Evolutionary conservation across 2,329 filamentous ascomycete genomes (phyloP).

Genomic region (Fusarium piperis): DNA sequence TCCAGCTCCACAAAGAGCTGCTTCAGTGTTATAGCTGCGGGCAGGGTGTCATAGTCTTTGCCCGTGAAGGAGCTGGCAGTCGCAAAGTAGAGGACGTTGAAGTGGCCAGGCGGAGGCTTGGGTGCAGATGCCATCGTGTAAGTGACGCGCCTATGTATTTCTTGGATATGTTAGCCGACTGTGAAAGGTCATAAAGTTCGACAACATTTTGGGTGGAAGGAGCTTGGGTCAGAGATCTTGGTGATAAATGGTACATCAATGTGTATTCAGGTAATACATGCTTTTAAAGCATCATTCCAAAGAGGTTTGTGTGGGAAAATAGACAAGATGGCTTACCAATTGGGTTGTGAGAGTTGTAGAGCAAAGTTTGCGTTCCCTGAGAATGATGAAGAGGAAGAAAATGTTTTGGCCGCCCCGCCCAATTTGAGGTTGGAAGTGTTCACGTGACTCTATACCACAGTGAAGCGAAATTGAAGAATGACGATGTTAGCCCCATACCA

Average conservation of each 20-base stretch:
- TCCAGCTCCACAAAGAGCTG: conserved; percentile 76
- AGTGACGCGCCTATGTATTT: conserved; percentile 4
- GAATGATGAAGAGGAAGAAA: conserved; percentile 13
- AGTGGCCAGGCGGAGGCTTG: conserved; percentile 69
- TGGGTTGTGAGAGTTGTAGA: conserved; percentile 13
- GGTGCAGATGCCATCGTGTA: conserved; percentile 49
- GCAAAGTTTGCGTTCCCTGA: conserved; percentile 8
- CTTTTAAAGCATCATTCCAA: conserved; percentile 63
- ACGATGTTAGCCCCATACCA: not conserved
- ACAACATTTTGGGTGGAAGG: conserved; percentile 13
- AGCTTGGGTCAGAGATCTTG: conserved; percentile 74
- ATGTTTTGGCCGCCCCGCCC: conserved; percentile 27
- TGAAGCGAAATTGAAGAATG: conserved; percentile 21
- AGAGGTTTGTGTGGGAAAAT: not conserved
- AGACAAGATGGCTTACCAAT: conserved; percentile 47
- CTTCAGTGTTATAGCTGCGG: conserved; percentile 71
- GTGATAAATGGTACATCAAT: conserved; percentile 71
- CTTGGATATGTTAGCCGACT: conserved; percentile 36
- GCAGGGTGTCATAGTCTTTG: conserved; percentile 72
- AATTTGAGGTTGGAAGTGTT: conserved; percentile 26
- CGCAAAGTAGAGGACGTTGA: conserved; percentile 86
- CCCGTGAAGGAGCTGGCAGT: conserved; percentile 75
- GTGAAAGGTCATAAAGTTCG: not conserved
- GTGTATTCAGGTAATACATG: conserved; percentile 68
- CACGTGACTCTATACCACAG: conserved; percentile 24